A percentile compares a stretch with the other conserved stretches of the same genome.
Evolutionary conservation across 345 rosid genomes (phyloP).

Genomic region (thale cress (Arabidopsis thaliana)): TAIR10.1 NC_003074.8:23160501-23161000

Average conservation of each 20-base stretch:
- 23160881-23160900: slow-evolving; percentile 19
- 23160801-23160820: not conserved
- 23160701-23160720: slow-evolving; percentile 20
- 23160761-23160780: slow-evolving; percentile 40
- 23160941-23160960: slow-evolving; percentile 5
- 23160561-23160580: not conserved
- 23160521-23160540: not conserved
- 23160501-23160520: slow-evolving; percentile 6
- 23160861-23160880: not conserved
- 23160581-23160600: not conserved
- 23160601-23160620: not conserved
- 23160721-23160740: slow-evolving; percentile 20
- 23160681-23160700: slow-evolving; percentile 8
- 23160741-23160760: slow-evolving; percentile 26
- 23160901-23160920: slow-evolving; percentile 7
- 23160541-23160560: not conserved
- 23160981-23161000: not conserved
- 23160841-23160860: slow-evolving; percentile 1
- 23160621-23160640: slow-evolving; percentile 3
- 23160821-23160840: not conserved
- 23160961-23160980: not conserved
- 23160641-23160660: not conserved
- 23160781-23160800: slow-evolving; percentile 25
- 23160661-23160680: not conserved
- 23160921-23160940: slow-evolving; percentile 6